A percentile compares a stretch with the other conserved stretches of the same genome.
These are phyloP conservation scores for Cryphonectria parasitica DNA, from an alignment of 2,329 filamentous ascomycete genomes.

Conservation along the genomic window DNA sequence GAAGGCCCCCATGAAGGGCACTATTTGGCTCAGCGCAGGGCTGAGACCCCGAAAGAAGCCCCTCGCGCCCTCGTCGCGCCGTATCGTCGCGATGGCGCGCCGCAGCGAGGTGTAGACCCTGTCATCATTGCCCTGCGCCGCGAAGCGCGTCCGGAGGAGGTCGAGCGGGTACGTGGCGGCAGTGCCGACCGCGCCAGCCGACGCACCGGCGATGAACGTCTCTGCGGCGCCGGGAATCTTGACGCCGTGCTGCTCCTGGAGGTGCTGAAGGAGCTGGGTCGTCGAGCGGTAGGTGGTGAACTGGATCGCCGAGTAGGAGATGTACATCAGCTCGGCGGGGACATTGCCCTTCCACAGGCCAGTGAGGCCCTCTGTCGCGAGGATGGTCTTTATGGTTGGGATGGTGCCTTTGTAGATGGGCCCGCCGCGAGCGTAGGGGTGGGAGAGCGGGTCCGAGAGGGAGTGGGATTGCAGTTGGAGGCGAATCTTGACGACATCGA, in stretches of 20 bases:
- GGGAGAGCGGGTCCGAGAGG: slow-evolving; percentile 71
- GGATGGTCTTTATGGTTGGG: slow-evolving; percentile 75
- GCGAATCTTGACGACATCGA: slow-evolving; percentile 98
- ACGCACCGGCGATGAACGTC: slow-evolving; percentile 81
- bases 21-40: slow-evolving; percentile 83
- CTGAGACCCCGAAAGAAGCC: slow-evolving; percentile 90
- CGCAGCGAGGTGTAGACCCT: slow-evolving; percentile 77
- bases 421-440: slow-evolving; percentile 51
- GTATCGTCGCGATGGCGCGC: slow-evolving; percentile 73
- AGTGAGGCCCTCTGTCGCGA: slow-evolving; percentile 79
- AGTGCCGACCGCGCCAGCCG: slow-evolving; percentile 82
- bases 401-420: slow-evolving; percentile 75
- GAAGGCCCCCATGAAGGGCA: slow-evolving; percentile 97
- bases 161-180: slow-evolving; percentile 89
- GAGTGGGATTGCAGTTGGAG: slow-evolving; percentile 92
- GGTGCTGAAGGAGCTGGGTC: slow-evolving; percentile 66
- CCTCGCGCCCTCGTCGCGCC: slow-evolving; percentile 69
- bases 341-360: slow-evolving; percentile 98
- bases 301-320: slow-evolving; percentile 86
- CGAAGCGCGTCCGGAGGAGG: slow-evolving; percentile 89
- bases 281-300: slow-evolving; percentile 85
- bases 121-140: slow-evolving; percentile 79
- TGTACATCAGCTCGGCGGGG: slow-evolving; percentile 90
- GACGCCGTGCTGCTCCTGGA: slow-evolving; percentile 37
- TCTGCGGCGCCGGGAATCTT: slow-evolving; percentile 67